phyloP scores from a whole-genome alignment of 2,329 filamentous ascomycete species.

The Aspergillus tubingensis region DNA sequence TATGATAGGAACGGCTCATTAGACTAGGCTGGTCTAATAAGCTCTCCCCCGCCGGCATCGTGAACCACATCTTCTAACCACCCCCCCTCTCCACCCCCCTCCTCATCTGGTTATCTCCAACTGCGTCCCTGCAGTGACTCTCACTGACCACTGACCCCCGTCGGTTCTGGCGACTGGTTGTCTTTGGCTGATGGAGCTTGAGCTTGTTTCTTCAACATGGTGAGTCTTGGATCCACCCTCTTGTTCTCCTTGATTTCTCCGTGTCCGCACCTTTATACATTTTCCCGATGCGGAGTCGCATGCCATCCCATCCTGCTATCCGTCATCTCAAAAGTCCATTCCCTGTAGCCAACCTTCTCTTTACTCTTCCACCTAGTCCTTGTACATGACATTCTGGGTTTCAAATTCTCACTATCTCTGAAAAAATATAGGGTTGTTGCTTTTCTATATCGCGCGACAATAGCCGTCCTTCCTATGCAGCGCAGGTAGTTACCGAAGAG shows the following conservation, averaged over 20 bases:
- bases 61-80: neutral
- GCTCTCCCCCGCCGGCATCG: neutral
- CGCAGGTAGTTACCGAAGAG: conserved; percentile 26
- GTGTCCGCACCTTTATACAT: neutral
- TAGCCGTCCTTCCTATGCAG: conserved; percentile 27
- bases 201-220: conserved; percentile 4
- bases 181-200: conserved; percentile 9
- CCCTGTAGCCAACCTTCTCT: neutral
- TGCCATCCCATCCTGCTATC: neutral
- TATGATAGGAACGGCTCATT: conserved; percentile 3
- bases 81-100: neutral
- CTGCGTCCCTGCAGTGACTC: neutral
- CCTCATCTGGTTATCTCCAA: conserved; percentile 1
- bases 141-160: neutral
- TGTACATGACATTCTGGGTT: neutral
- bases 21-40: neutral
- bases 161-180: neutral
- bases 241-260: neutral
- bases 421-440: conserved; percentile 41
- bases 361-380: neutral
- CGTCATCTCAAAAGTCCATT: neutral
- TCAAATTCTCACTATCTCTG: neutral
- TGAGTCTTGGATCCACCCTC: neutral
- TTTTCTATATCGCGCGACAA: conserved; percentile 41
- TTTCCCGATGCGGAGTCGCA: neutral